Percentiles rank a stretch among this genome's conserved stretches.
Evolutionary conservation across 1,284 basidiomycete genomes (phyloP).

Genomic region (Porodaedalea pini): DNA sequence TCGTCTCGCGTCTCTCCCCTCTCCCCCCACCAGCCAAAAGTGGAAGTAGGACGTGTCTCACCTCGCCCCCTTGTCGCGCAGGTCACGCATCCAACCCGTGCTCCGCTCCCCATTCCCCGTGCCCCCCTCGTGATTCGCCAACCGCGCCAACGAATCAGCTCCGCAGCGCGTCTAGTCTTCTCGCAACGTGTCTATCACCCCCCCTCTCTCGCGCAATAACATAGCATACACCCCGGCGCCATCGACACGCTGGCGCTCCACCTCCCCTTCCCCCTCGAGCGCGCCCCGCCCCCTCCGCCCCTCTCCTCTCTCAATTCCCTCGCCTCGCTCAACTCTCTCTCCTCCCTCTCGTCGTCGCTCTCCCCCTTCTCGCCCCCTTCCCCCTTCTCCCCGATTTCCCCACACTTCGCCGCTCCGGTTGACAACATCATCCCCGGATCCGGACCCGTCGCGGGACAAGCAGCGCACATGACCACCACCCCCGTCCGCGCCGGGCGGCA

Average conservation of each 20-base stretch:
- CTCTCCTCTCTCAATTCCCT: not conserved
- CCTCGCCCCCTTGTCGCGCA: too few relatives aligned
- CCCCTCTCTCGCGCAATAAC: not conserved
- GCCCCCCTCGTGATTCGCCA: too few relatives aligned
- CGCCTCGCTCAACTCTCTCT: not conserved
- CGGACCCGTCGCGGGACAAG: not conserved
- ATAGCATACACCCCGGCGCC: not conserved
- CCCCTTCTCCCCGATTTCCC: not conserved
- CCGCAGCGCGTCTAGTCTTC: too few relatives aligned
- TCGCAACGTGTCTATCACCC: too few relatives aligned
- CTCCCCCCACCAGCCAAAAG: too few relatives aligned
- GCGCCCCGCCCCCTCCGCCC: not conserved
- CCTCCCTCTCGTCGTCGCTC: not conserved
- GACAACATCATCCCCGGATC: not conserved
- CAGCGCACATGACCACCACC: conserved; percentile 1
- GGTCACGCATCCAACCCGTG: too few relatives aligned
- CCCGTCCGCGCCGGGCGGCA: not conserved
- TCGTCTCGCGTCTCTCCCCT: not conserved
- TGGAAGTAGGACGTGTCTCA: too few relatives aligned
- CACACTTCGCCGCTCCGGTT: not conserved
- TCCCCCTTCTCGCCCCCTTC: not conserved
- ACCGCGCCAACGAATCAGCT: too few relatives aligned
- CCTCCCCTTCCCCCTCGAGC: not conserved
- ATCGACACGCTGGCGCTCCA: conserved; percentile 3
- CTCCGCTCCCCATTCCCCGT: too few relatives aligned